Base-by-base conservation (phyloP, 768 basidiomycete species). In the Nidularia sp. region DNA sequence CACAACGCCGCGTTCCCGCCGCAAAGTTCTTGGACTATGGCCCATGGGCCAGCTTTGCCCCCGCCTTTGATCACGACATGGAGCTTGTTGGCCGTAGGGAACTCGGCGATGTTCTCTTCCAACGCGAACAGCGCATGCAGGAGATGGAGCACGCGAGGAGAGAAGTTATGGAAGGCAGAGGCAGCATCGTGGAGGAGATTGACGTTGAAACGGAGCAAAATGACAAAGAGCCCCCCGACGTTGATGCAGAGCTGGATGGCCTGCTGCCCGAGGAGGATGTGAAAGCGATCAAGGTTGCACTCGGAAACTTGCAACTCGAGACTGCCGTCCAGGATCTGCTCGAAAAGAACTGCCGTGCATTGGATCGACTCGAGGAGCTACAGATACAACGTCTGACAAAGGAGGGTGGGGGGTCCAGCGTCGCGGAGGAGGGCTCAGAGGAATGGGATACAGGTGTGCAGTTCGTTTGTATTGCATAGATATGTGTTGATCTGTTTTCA, bases 1-100 rank as follows among this genome's bases (percentile, higher is more conserved):
- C 73, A 0, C 71, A 81, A 12, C 80, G 86, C 42, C 75, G 74
- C 25, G 66, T 90, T 35, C 78, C 81, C 43, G 75, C 82, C 29
- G 88, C 87, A 49, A 66, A 75, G 0, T 92, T 92, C 62, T 71
- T 93, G 5, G 87, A 93, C 65, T 93, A 93, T 60, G 91, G 90
- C 0, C 75, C 77, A 9, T 86, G 75, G 60, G 69, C 88, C 5
- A 85, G 80, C 61, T 93, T 93, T 66, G 90, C 90, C 0, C 90
- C 90, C 1, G 71, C 76, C 7, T 92, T 88, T 63, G 87, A 90
- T 53, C 86, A 89, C 56, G 85, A 88, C 53, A 84, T 84, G n/a
- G 77, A 80, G 47, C 80, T 88, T 59, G 69, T 91, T 5, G 89
- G 89, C 3, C 74, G 81, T 50, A 65, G 71, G 1, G 72, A 78